Evolutionary conservation across 2,329 filamentous ascomycete species (phyloP).

Genomic region (Nothopassalora personata): DNA sequence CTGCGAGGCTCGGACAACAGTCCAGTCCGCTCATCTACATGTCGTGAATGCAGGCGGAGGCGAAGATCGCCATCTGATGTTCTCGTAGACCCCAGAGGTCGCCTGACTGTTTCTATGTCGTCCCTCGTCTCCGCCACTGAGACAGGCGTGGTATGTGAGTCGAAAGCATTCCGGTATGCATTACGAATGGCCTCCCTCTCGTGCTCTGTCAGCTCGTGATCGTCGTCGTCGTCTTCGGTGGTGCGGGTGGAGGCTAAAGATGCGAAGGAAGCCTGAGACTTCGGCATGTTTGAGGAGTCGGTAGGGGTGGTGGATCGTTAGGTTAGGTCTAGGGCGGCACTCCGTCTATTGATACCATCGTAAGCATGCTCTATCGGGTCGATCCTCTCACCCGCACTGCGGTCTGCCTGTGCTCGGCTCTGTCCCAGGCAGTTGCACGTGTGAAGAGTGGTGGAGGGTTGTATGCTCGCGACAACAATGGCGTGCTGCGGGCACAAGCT

Average conservation of each 20-base stretch:
- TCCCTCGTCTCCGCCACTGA: slow-evolving; percentile 27
- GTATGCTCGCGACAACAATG: not conserved
- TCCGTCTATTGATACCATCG: not conserved
- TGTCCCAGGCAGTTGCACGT: not conserved
- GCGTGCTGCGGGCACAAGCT: not conserved
- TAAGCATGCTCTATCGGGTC: not conserved
- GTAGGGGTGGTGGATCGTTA: slow-evolving; percentile 5
- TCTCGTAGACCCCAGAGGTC: slow-evolving; percentile 1
- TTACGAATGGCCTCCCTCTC: slow-evolving; percentile 30
- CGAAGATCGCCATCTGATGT: slow-evolving; percentile 34
- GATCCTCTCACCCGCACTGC: not conserved
- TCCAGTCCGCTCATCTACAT: slow-evolving; percentile 44
- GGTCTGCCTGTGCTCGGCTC: not conserved
- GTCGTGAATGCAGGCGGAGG: slow-evolving; percentile 24
- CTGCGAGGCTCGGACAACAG: slow-evolving; percentile 37
- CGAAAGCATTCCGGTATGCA: slow-evolving; percentile 29
- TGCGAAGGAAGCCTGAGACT: slow-evolving; percentile 29
- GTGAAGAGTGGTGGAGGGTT: not conserved
- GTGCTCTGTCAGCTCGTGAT: slow-evolving; percentile 29
- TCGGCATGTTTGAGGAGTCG: slow-evolving; percentile 25
- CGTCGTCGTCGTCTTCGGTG: slow-evolving; percentile 31
- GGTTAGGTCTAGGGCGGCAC: not conserved
- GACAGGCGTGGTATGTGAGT: slow-evolving; percentile 25
- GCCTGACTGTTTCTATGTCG: slow-evolving; percentile 8
- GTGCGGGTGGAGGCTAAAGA: slow-evolving; percentile 30